Conservation (phyloP, 345 rosid species). For the Camelina laxa region DNA sequence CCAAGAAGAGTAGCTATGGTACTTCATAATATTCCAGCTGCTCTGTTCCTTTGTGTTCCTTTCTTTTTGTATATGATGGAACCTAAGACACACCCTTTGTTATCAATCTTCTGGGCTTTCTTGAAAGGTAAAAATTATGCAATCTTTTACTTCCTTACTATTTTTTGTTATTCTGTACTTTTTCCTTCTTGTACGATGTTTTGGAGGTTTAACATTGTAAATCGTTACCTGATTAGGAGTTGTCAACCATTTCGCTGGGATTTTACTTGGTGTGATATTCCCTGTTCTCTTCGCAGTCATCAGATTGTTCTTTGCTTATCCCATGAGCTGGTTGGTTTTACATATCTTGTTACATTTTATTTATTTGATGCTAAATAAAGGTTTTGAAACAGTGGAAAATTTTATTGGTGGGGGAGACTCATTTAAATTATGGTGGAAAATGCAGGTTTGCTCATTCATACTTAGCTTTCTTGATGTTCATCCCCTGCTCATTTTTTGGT, state of each 20-base stretch:
- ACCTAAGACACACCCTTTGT: constrained; percentile 50
- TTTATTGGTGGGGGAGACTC: constrained; percentile 21
- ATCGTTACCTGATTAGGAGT: constrained; percentile 58
- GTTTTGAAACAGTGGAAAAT: constrained; percentile 8
- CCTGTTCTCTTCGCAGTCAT: constrained; percentile 73
- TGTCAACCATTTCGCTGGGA: constrained; percentile 68
- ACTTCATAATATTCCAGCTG: constrained; percentile 75
- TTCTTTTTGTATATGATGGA: constrained; percentile 58
- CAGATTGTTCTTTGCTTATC: constrained; percentile 69
- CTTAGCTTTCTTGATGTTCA: constrained; percentile 85
- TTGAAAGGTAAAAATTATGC: constrained; percentile 63
- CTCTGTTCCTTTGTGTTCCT: constrained; percentile 67
- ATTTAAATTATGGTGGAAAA: constrained; percentile 26
- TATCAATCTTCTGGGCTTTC: constrained; percentile 63
- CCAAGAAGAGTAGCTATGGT: constrained; percentile 70
- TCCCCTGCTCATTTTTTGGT: constrained; percentile 82
- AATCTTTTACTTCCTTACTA: neutral
- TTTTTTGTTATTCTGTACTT: constrained; percentile 1
- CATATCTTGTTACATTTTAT: constrained; percentile 9
- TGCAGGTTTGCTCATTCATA: constrained; percentile 96
- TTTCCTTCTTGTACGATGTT: constrained; percentile 21
- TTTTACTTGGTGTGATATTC: constrained; percentile 67
- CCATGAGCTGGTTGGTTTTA: constrained; percentile 83
- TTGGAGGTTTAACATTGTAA: constrained; percentile 27
- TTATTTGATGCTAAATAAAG: neutral